Base-by-base conservation (phyloP, 2,329 filamentous ascomycete species). In the Aspergillus clavatus region DNA sequence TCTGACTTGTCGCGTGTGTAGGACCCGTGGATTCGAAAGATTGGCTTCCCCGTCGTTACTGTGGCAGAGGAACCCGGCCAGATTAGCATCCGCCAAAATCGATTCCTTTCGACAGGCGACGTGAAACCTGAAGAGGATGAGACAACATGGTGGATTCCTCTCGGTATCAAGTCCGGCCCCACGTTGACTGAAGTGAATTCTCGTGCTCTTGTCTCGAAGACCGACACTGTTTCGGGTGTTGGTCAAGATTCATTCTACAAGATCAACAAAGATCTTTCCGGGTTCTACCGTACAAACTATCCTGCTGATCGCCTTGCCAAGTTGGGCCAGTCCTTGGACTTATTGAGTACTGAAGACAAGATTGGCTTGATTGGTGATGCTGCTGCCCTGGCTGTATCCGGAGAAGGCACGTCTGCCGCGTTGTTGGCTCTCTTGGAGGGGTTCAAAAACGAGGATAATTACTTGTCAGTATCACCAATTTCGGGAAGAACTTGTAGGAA, bases 71-170 rank as follows among this genome's bases (percentile, higher is more conserved):
- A 91, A 65, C 81, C 84, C 46, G 86, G 86, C 12, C 84, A 91
- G 65, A 86, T 97, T 58, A 82, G 80, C 35, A 73, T 97, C 49
- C 84, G 84, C 63, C 93, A 98, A 68, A 85, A 82, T 41, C 85
- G 93, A 46, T 98, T 96, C 79, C 76, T 98, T 18, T 88, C 87
- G 16, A 89, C 88, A 3, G 93, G 93, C 7, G 91, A 97, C 63
- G 87, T 89, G 45, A 89, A 89, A 72, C 76, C 89, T 1, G 87
- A 94, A 61, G 93, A 98, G 56, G 90, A 98, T 61, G 77, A 86
- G 60, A 96, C 90, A 3, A 83, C 82, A 16, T 98, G 93, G 93
- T 98, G 93, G 91, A 81, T 97, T 48, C 93, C 93, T 12, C 78
- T 98, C 24, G 86, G 86, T 11, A 75, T 98, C 22, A 86, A 89